A percentile compares a stretch with the other conserved stretches of the same genome.
Conservation (phyloP, 306 rosid genomes). For the Medicago arabica region DNA sequence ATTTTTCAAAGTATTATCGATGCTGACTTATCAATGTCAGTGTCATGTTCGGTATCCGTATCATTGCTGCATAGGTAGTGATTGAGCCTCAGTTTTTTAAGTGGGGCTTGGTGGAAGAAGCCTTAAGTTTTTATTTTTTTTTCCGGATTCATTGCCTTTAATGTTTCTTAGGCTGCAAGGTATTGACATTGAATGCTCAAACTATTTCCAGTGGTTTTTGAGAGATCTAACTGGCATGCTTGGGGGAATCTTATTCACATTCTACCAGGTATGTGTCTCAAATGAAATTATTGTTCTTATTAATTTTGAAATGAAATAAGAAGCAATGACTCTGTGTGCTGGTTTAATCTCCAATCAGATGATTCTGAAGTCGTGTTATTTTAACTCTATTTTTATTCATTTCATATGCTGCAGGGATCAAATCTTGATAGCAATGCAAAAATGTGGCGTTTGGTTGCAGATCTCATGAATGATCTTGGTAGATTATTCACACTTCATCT, state of each 20-base stretch:
- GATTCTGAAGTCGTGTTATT: conserved; percentile 18
- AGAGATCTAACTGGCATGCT: conserved; percentile 98
- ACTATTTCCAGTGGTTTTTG: conserved; percentile 89
- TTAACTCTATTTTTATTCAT: conserved; percentile 25
- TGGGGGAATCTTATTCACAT: conserved; percentile 96
- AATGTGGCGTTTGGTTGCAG: conserved; percentile 98
- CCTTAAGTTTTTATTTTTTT: neutral
- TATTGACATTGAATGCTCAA: conserved; percentile 41
- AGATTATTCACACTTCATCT: conserved; percentile 35
- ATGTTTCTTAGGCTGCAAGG: conserved; percentile 40
- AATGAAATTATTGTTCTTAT: neutral
- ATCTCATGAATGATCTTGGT: conserved; percentile 98
- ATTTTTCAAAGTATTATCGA: neutral
- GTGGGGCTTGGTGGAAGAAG: conserved; percentile 39
- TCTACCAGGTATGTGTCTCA: conserved; percentile 75
- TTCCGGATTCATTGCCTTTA: conserved; percentile 1
- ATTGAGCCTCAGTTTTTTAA: conserved; percentile 23
- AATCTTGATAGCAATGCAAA: conserved; percentile 97
- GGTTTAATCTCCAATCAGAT: conserved; percentile 28
- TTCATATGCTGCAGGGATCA: conserved; percentile 74
- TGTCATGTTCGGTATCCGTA: neutral
- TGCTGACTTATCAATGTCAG: neutral
- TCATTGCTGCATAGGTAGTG: neutral
- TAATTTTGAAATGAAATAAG: conserved; percentile 29
- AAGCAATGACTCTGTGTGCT: conserved; percentile 22